Base-by-base conservation (phyloP, 345 rosid species). In the Gossypium sturtianum region DNA sequence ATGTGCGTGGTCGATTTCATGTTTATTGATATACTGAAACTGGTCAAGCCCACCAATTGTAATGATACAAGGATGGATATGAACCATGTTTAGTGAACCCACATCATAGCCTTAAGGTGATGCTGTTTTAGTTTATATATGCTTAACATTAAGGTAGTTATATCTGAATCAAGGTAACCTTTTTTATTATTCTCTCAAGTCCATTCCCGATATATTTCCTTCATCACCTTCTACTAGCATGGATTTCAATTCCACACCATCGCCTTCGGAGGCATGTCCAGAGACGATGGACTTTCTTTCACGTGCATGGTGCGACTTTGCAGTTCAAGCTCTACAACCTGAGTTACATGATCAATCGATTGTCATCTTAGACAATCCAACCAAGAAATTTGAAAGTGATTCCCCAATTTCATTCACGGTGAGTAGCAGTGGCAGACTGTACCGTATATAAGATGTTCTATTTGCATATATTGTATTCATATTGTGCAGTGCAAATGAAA, bases 271-370 rank as follows among this genome's bases (percentile, higher is more conserved):
- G 72, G 95, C 97, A 83, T 92, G 88, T 81, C 96, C 97, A 19
- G 97, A 94, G 51, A 79, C 93, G 17, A 84, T 92, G 97, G 98
- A 92, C 78, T 91, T 92, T 80, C 94, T 92, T 54, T 94, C 98
- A 5, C 77, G 79, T 15, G 81, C 95, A 44, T 94, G 98, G 98
- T 94, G 98, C 80, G 83, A 89, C 78, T 91, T 91, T 52, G 96
- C 98, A 10, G 90, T 94, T 70, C 93, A 91, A 65, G 82, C 97
- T 61, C 87, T 91, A 20, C 93, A 91, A 57, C 90, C 95, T 2
- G 86, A 79, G 44, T 51, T 80, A 27, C 77, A 78, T 29, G 84
- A 84, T 25, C 80, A 78, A 51, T 85, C 93, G 58, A 84, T 89
- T 51, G 79, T 89, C 66, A 79, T 85, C 25, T 69, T 83, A 0